These are phyloP conservation scores for Pittosporum tobira DNA, from an alignment of 129 eudicot species.

Conservation along the genomic window DNA sequence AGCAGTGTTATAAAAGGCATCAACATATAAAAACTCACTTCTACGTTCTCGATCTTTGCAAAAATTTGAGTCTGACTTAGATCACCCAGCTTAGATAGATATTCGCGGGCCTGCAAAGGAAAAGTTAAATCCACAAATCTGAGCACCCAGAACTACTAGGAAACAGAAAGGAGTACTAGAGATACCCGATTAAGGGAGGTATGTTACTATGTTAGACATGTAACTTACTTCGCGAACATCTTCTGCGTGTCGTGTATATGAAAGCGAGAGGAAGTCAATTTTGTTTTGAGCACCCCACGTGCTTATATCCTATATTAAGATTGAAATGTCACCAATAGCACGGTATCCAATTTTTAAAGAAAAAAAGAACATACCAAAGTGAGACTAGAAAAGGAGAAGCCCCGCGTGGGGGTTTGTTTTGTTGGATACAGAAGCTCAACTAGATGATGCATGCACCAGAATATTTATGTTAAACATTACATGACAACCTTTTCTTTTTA, in stretches of 20 bases:
- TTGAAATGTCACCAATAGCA: not conserved
- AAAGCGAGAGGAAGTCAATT: constrained; percentile 86
- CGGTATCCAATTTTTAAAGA: not conserved
- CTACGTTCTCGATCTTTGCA: constrained; percentile 89
- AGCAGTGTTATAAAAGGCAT: not conserved
- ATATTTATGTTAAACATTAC: not conserved
- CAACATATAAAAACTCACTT: constrained; percentile 34
- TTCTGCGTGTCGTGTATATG: constrained; percentile 83
- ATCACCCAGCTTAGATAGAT: constrained; percentile 69
- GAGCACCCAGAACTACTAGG: not conserved
- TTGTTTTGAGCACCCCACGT: constrained; percentile 88
- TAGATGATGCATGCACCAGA: no score
- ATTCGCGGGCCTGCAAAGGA: constrained; percentile 75
- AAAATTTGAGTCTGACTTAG: constrained; percentile 92
- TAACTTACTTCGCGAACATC: constrained; percentile 88
- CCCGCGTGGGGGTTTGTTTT: no score
- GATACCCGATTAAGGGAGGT: constrained; percentile 5
- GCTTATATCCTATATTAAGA: constrained; percentile 59
- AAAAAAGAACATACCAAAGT: not conserved
- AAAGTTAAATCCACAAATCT: not conserved
- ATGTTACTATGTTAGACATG: not conserved
- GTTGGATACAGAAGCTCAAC: not conserved
- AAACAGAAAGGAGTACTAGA: not conserved
- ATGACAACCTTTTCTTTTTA: not conserved
- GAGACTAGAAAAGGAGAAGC: not conserved